Conservation (phyloP, 2,329 filamentous ascomycete genomes). For the Cladophialophora immunda region DNA sequence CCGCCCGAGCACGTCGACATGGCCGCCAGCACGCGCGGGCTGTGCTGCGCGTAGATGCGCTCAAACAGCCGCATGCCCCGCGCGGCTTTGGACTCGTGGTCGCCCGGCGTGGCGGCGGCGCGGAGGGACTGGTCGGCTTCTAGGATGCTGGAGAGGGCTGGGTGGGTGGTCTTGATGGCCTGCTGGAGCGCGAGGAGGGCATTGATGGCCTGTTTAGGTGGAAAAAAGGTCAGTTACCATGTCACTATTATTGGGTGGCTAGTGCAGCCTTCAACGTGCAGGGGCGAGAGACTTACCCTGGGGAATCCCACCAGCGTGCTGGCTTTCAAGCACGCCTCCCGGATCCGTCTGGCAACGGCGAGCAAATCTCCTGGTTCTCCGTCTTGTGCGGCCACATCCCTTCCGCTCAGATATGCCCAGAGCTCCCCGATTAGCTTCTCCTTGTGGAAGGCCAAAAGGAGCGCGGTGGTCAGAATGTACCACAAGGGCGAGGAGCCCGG, state of each 20-base stretch:
- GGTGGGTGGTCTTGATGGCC: conserved; percentile 36
- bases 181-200: conserved; percentile 41
- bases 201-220: conserved; percentile 39
- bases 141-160: conserved; percentile 31
- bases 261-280: background rate
- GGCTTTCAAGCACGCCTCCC: conserved; percentile 43
- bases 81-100: conserved; percentile 33
- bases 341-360: conserved; percentile 40
- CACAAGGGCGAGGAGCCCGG: conserved; percentile 35
- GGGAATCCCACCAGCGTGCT: conserved; percentile 45
- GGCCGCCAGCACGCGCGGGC: conserved; percentile 39
- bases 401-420: conserved; percentile 40
- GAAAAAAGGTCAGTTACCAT: background rate
- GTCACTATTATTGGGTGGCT: too few species aligned
- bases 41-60: conserved; percentile 43
- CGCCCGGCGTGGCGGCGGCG: background rate
- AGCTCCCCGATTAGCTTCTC: conserved; percentile 41
- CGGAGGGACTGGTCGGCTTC: conserved; percentile 39
- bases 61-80: conserved; percentile 43
- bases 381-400: background rate
- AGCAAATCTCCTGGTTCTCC: conserved; percentile 23
- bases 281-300: conserved; percentile 39
- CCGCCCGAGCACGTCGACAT: conserved; percentile 43
- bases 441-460: conserved; percentile 42
- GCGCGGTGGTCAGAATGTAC: conserved; percentile 42